Percentiles rank a stretch among this genome's conserved stretches.
These are phyloP conservation scores for Pseudoperonospora humuli DNA, from an alignment of 352 stramenopile genomes.

Conservation along the genomic window DNA sequence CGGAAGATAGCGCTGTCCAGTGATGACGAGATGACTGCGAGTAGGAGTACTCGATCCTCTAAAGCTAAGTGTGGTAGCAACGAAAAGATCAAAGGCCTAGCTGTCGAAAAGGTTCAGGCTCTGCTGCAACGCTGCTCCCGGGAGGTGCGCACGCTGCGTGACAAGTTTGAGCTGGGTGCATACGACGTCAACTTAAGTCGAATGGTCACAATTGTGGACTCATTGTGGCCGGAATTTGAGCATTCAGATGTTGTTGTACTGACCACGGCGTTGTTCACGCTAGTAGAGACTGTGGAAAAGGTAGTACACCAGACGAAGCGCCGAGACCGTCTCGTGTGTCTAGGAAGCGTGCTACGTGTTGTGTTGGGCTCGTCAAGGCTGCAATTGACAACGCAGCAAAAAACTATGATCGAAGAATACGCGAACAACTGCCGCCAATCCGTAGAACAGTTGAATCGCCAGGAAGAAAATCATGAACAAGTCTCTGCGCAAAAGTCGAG, in stretches of 20 bases:
- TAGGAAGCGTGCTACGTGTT: conserved; percentile 36
- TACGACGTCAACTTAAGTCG: conserved; percentile 41
- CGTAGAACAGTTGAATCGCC: conserved; percentile 21
- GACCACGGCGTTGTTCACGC: conserved; percentile 26
- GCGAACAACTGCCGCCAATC: conserved; percentile 39
- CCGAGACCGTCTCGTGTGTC: conserved; percentile 38
- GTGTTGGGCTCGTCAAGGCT: conserved; percentile 23
- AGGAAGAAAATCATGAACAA: conserved; percentile 2
- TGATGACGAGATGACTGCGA: conserved; percentile 6
- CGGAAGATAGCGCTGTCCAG: conserved; percentile 12
- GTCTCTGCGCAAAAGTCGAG: background rate
- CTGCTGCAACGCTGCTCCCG: conserved; percentile 22
- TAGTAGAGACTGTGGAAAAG: conserved; percentile 40
- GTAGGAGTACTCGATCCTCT: background rate
- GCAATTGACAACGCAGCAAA: conserved; percentile 19
- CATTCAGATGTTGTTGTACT: conserved; percentile 29
- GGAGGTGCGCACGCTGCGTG: conserved; percentile 26
- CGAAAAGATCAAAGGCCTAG: conserved; percentile 8
- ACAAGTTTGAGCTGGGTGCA: conserved; percentile 31
- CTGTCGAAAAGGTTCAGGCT: conserved; percentile 19
- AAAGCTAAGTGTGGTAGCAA: background rate
- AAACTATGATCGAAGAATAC: conserved; percentile 35
- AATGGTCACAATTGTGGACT: conserved; percentile 39
- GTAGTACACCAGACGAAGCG: conserved; percentile 28
- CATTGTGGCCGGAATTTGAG: conserved; percentile 29